These are phyloP conservation scores for Drechslera avenae DNA, from an alignment of 2,329 filamentous ascomycete genomes.

Conservation along the genomic window DNA sequence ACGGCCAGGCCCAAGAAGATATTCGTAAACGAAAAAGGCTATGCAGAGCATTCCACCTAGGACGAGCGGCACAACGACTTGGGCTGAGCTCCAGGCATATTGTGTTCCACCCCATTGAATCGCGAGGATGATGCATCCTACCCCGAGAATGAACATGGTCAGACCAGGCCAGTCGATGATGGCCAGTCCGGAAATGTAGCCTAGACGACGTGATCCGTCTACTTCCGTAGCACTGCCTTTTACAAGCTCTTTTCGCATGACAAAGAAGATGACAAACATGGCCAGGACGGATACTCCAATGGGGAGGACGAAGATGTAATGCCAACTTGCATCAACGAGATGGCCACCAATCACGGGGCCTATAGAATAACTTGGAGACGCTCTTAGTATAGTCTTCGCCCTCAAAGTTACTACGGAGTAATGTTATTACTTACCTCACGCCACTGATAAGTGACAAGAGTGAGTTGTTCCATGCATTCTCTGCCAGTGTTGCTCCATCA, in stretches of 20 bases:
- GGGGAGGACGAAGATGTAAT: conserved; percentile 68
- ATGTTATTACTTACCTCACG: conserved; percentile 47
- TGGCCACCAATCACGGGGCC: conserved; percentile 67
- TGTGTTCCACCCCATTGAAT: conserved; percentile 63
- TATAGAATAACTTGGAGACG: conserved; percentile 63
- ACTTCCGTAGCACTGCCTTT: conserved; percentile 52
- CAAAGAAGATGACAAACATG: conserved; percentile 60
- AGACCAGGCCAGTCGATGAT: conserved; percentile 53
- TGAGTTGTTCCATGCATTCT: conserved; percentile 70
- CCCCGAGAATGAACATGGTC: conserved; percentile 42
- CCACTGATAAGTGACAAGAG: conserved; percentile 68
- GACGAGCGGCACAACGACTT: conserved; percentile 61
- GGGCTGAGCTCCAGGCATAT: conserved; percentile 61
- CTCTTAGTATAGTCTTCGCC: background rate
- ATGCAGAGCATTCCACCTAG: conserved; percentile 56
- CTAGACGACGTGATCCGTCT: conserved; percentile 38
- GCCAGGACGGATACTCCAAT: conserved; percentile 50
- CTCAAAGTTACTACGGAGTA: background rate
- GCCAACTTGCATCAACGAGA: conserved; percentile 62
- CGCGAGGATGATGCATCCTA: conserved; percentile 46
- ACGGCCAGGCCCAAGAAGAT: conserved; percentile 59
- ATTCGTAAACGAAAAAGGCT: conserved; percentile 59
- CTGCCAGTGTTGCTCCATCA: conserved; percentile 70
- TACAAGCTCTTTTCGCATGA: conserved; percentile 65
- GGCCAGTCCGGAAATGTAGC: conserved; percentile 43